phyloP scores from a whole-genome alignment of 495 filamentous ascomycete genomes.

The Aspergillus sparsus region DNA sequence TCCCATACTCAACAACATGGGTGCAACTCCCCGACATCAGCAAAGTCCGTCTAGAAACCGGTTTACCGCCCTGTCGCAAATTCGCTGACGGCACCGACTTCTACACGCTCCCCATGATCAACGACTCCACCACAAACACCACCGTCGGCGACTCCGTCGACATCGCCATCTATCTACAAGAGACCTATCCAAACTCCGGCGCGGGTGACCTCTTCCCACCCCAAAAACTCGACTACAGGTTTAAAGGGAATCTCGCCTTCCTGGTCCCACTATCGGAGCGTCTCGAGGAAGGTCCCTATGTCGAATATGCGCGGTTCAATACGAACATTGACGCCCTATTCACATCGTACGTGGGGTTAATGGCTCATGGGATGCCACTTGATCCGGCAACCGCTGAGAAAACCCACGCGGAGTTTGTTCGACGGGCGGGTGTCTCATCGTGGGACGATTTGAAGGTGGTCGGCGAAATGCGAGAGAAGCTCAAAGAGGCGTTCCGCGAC shows the following conservation, averaged over 20 bases:
- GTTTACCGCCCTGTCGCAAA: conserved; percentile 49
- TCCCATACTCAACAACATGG: conserved; percentile 55
- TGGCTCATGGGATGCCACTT: conserved; percentile 38
- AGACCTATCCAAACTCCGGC: conserved; percentile 44
- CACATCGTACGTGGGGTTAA: conserved; percentile 38
- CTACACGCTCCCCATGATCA: conserved; percentile 60
- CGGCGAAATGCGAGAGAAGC: conserved; percentile 44
- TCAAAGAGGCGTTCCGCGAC: conserved; percentile 37
- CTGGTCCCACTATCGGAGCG: conserved; percentile 34
- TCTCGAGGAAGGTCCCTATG: conserved; percentile 14
- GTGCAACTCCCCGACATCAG: conserved; percentile 51
- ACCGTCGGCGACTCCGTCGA: conserved; percentile 63
- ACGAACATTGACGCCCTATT: conserved; percentile 53
- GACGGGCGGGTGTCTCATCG: conserved; percentile 41
- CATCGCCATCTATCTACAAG: conserved; percentile 59
- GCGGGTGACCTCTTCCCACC: conserved; percentile 43
- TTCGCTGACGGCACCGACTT: conserved; percentile 58
- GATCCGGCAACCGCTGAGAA: conserved; percentile 45
- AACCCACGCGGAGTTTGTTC: conserved; percentile 46
- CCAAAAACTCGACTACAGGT: conserved; percentile 34
- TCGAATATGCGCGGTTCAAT: conserved; percentile 46
- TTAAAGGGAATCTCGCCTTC: conserved; percentile 10
- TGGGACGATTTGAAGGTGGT: conserved; percentile 50
- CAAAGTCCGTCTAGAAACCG: conserved; percentile 45
- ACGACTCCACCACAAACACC: conserved; percentile 43